Base-by-base conservation (phyloP, 108 stramenopile genomes). In the Stephanodiscus minutulus region DNA sequence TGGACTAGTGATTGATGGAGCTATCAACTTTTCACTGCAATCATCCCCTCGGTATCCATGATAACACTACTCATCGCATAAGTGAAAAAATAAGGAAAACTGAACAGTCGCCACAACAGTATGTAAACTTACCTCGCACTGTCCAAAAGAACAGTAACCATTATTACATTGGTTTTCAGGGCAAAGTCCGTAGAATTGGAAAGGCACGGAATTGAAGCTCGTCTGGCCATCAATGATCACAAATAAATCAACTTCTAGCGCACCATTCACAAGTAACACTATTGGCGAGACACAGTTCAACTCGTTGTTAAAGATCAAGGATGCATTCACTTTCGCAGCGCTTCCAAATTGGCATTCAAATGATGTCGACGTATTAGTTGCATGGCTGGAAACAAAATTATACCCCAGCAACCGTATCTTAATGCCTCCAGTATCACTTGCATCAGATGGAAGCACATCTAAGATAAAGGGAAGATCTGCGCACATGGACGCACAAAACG, bases 71-170 rank as follows among this genome's bases (percentile, higher is more conserved):
- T 33, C 31, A 33, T 33, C 31, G 31, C 31, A 33, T 33, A 5
- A 48, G 18, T 48, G 18, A 2, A 48, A 18, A 18, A 48, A 18
- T 18, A 48, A 18, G 18, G 47, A 15, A 48, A 48, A 18, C 18
- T 48, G 18, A 5, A 2, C 2, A 18, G 18, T 48, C n/a, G 47
- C 47, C 13, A 57, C 22, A 21, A 1, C 6, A 9, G 4, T 21
- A 57, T 3, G 3, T 57, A 5, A 27, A 57, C 56, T 57, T 39
- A 63, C 61, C 53, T 58, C 39, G 35, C 73, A 74, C 44, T 37
- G 53, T n/a, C 73, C 73, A 74, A 74, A 74, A 0, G 73, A 62
- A 36, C 73, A 74, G 48, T 66, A 66, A 11, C 73, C 73, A 12
- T 74, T 13, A 4, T 66, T 50, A 44, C 73, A 74, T 58, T 67